Conservation (phyloP, 2,329 filamentous ascomycete genomes). For the Colletotrichum australisinense region DNA sequence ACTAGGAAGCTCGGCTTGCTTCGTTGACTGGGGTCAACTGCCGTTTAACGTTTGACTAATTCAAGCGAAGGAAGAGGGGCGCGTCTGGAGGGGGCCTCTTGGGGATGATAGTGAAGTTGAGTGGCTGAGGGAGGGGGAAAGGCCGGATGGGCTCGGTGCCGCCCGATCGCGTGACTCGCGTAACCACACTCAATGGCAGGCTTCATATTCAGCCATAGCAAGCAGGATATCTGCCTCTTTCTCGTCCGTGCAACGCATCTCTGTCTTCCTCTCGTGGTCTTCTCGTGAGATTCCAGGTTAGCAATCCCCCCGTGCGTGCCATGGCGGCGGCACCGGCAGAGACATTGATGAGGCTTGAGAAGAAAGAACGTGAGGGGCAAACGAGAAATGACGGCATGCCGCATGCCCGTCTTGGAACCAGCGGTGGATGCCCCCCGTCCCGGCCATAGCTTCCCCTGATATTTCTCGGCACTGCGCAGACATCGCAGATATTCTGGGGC, state of each 20-base stretch:
- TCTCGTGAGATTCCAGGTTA: background rate
- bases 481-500: slow-evolving; percentile 1
- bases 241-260: too few species aligned
- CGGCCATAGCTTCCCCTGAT: background rate
- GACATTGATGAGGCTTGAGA: background rate
- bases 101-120: background rate
- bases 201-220: background rate
- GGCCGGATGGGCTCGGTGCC: background rate
- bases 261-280: background rate
- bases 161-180: slow-evolving; percentile 14
- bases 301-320: background rate
- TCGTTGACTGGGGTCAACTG: slow-evolving; percentile 1
- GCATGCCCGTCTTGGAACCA: background rate
- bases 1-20: slow-evolving; percentile 9
- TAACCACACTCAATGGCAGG: background rate
- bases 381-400: background rate
- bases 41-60: background rate
- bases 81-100: background rate
- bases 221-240: background rate
- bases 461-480: background rate
- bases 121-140: background rate
- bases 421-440: background rate
- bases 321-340: slow-evolving; percentile 13
- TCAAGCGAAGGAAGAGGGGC: background rate
- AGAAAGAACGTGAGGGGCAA: background rate